A percentile compares a stretch with the other conserved stretches of the same genome.
Conservation (phyloP, 2,329 filamentous ascomycete species). For the Pseudocercospora musae region DNA sequence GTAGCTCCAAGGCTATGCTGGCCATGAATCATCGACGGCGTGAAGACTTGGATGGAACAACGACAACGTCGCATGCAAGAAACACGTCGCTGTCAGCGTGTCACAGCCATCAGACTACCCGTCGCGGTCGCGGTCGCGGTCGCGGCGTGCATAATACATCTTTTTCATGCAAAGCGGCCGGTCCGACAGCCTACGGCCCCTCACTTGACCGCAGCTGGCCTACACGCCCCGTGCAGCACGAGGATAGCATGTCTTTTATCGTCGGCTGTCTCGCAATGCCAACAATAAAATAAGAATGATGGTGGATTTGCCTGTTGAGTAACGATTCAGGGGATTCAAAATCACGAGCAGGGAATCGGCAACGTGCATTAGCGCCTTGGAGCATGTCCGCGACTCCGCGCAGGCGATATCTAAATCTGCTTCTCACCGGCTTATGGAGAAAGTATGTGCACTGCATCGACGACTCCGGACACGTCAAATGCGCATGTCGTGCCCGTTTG, state of each 20-base stretch:
- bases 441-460: not conserved
- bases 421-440: not conserved
- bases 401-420: not conserved
- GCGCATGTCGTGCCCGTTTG: not conserved
- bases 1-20: not conserved
- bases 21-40: constrained; percentile 3
- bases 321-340: constrained; percentile 1
- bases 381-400: not conserved
- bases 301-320: constrained; percentile 1
- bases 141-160: too few relatives aligned
- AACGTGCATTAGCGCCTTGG: not conserved
- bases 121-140: too few relatives aligned
- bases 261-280: not conserved
- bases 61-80: too few relatives aligned
- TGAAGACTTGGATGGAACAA: not conserved
- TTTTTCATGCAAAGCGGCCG: not conserved
- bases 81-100: not conserved
- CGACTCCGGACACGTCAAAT: not conserved
- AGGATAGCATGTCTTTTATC: not conserved
- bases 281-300: too few relatives aligned
- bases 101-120: not conserved
- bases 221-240: not conserved
- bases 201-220: not conserved
- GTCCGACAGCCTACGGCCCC: not conserved
- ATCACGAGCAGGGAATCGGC: not conserved